Conservation (phyloP, 495 filamentous ascomycete species). For the Neurospora sublineolata region DNA sequence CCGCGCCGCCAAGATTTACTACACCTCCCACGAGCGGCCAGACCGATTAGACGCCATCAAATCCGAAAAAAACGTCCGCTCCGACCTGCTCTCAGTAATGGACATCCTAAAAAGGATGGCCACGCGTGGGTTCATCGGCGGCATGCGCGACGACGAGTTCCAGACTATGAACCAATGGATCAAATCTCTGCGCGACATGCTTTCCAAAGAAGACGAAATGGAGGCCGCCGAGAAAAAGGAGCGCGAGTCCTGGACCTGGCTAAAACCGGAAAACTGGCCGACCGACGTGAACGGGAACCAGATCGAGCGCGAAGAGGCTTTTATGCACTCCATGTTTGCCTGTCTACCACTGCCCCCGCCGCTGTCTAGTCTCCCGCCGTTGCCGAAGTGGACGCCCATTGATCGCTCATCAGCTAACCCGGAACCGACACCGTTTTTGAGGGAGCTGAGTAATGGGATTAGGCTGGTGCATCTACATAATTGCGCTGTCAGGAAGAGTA, state of each 20-base stretch:
- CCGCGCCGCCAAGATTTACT: conserved; percentile 88
- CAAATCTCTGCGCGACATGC: conserved; percentile 56
- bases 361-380: conserved; percentile 22
- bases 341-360: conserved; percentile 19
- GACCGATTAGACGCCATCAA: conserved; percentile 75
- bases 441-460: conserved; percentile 62
- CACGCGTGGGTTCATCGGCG: conserved; percentile 73
- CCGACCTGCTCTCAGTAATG: conserved; percentile 71
- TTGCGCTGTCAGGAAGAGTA: conserved; percentile 69
- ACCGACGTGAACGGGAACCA: conserved; percentile 44
- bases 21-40: conserved; percentile 73
- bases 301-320: conserved; percentile 69
- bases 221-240: conserved; percentile 64
- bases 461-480: conserved; percentile 83
- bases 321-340: conserved; percentile 52
- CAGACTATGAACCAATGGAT: conserved; percentile 68
- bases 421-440: conserved; percentile 63
- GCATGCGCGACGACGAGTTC: conserved; percentile 64
- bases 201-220: conserved; percentile 60
- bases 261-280: conserved; percentile 59
- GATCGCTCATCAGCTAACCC: conserved; percentile 21
- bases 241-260: conserved; percentile 67
- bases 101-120: conserved; percentile 88
- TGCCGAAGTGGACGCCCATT: conserved; percentile 62
- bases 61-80: conserved; percentile 65